These are phyloP conservation scores for Rhododendron simsii DNA, from an alignment of 148 eudicot genomes.

Conservation along the genomic window DNA sequence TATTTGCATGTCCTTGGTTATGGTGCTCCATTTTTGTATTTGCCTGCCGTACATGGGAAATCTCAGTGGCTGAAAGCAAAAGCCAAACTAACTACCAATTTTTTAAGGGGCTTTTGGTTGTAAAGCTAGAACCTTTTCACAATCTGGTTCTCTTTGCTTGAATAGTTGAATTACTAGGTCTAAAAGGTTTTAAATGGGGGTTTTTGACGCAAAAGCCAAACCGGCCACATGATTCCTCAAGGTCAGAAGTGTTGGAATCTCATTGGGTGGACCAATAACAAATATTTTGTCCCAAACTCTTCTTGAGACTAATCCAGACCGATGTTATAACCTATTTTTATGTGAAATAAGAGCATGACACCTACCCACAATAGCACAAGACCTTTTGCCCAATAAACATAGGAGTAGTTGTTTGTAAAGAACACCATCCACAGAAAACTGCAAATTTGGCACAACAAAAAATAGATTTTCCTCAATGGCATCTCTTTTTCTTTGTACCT, in stretches of 20 bases:
- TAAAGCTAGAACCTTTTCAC: too few species aligned
- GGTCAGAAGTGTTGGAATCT: not conserved
- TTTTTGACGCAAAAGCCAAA: too few species aligned
- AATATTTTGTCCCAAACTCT: not conserved
- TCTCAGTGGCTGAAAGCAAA: too few species aligned
- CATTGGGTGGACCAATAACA: not conserved
- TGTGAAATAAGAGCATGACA: not conserved
- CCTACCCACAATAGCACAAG: not conserved
- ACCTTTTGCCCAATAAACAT: not conserved
- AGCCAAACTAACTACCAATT: too few species aligned
- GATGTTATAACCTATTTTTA: not conserved
- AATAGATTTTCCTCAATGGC: not conserved
- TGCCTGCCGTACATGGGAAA: too few species aligned
- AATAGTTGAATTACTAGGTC: too few species aligned
- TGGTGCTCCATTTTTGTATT: too few species aligned
- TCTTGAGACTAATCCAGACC: not conserved
- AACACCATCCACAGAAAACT: not conserved
- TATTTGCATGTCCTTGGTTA: too few species aligned
- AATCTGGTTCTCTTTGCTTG: too few species aligned
- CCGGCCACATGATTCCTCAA: not conserved
- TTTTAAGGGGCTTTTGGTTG: too few species aligned
- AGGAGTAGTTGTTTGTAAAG: not conserved
- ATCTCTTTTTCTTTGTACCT: not conserved
- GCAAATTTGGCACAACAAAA: not conserved
- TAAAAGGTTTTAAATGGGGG: too few species aligned